Conservation (phyloP, 805 yeast genomes). For the Cyberlindnera xylosilytica region DNA sequence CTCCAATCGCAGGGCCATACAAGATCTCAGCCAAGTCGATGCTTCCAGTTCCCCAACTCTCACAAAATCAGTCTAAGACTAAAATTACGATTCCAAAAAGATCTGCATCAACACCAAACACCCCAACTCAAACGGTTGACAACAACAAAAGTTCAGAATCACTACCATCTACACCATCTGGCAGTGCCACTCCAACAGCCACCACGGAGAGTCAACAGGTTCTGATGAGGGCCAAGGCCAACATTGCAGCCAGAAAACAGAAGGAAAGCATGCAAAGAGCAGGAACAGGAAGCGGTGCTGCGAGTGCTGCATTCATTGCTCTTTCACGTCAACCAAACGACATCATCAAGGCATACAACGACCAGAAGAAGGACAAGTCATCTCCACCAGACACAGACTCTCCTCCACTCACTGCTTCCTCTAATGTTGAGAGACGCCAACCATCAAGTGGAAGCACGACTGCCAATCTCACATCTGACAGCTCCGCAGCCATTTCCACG, state of each 20-base stretch:
- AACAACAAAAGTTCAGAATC: constrained; percentile 9
- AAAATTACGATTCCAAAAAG: constrained; percentile 26
- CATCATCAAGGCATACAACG: constrained; percentile 22
- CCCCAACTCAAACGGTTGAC: constrained; percentile 13
- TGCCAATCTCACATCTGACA: constrained; percentile 1
- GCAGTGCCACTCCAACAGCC: constrained; percentile 10
- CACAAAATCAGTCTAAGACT: constrained; percentile 10
- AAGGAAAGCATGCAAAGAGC: constrained; percentile 15
- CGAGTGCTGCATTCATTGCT: constrained; percentile 28
- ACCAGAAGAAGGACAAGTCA: constrained; percentile 7
- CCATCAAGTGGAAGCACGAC: constrained; percentile 9
- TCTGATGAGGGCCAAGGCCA: constrained; percentile 26
- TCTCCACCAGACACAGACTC: constrained; percentile 1
- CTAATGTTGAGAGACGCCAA: constrained; percentile 8
- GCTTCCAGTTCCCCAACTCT: constrained; percentile 64
- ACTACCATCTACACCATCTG: constrained; percentile 14
- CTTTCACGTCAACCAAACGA: constrained; percentile 28
- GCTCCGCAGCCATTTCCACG: neutral
- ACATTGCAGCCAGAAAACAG: constrained; percentile 29
- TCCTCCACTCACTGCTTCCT: constrained; percentile 10
- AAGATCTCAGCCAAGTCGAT: constrained; percentile 74
- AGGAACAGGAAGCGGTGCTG: constrained; percentile 23
- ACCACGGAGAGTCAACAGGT: constrained; percentile 28
- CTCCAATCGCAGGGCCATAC: constrained; percentile 70
- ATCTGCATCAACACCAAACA: constrained; percentile 23